These are phyloP conservation scores for Venturiaceae sp. DNA, from an alignment of 2,329 filamentous ascomycete species.

Conservation along the genomic window DNA sequence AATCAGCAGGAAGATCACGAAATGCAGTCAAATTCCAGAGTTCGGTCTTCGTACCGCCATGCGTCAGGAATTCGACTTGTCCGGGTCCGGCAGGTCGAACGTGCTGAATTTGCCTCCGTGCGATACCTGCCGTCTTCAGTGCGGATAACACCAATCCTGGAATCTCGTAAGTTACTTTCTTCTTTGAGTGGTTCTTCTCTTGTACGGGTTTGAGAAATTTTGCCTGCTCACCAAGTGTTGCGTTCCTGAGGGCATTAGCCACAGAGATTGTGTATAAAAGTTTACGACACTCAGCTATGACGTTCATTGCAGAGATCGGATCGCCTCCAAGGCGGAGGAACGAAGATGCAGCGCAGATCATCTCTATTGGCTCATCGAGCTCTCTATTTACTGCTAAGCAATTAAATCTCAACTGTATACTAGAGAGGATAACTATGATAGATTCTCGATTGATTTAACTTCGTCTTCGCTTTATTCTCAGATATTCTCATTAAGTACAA, in stretches of 20 bases:
- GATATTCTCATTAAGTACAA: too few species aligned
- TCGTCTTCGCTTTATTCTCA: too few species aligned
- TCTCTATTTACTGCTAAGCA: too few species aligned
- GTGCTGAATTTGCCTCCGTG: slow-evolving; percentile 5
- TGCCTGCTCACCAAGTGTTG: slow-evolving; percentile 1
- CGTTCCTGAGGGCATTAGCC: background rate
- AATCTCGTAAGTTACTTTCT: background rate
- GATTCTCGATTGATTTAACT: too few species aligned
- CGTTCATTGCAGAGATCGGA: slow-evolving; percentile 8
- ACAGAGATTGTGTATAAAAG: background rate
- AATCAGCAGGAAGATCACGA: slow-evolving; percentile 3
- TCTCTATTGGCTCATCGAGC: background rate
- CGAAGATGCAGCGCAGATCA: background rate
- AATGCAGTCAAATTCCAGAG: slow-evolving; percentile 11
- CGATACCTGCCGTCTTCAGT: background rate
- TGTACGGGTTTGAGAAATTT: background rate
- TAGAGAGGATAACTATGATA: too few species aligned
- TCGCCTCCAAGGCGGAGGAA: slow-evolving; percentile 6
- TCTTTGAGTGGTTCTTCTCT: background rate
- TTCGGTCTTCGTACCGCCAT: slow-evolving; percentile 9
- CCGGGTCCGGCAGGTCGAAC: slow-evolving; percentile 13
- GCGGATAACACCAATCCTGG: background rate
- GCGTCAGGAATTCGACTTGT: slow-evolving; percentile 13
- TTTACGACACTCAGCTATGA: background rate
- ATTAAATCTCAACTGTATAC: too few species aligned